A percentile compares a stretch with the other conserved stretches of the same genome.
These are phyloP conservation scores for Glomus cerebriforme DNA, from an alignment of 192 early-diverging fungal genomes.

Conservation along the genomic window DNA sequence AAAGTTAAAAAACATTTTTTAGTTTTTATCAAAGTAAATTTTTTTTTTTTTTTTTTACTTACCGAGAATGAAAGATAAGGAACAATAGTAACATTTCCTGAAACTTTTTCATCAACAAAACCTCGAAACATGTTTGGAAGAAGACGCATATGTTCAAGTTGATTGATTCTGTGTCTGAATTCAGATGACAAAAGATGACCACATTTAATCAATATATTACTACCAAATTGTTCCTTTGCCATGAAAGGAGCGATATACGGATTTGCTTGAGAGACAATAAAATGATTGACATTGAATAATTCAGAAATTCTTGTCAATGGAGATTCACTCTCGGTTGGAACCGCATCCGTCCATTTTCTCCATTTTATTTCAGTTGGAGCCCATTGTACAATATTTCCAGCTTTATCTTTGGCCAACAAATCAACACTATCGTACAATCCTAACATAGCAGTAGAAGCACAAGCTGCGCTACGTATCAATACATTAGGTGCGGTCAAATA, in stretches of 20 bases:
- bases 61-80: slow-evolving; percentile 55
- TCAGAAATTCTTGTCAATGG: slow-evolving; percentile 69
- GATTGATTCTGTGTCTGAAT: slow-evolving; percentile 57
- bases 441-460: slow-evolving; percentile 67
- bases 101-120: slow-evolving; percentile 63
- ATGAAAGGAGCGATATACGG: slow-evolving; percentile 70
- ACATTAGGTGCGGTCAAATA: slow-evolving; percentile 81
- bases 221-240: slow-evolving; percentile 46
- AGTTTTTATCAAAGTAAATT: not conserved
- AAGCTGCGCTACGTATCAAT: slow-evolving; percentile 79
- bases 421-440: slow-evolving; percentile 71
- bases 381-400: slow-evolving; percentile 70
- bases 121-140: slow-evolving; percentile 59
- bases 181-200: slow-evolving; percentile 58
- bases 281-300: slow-evolving; percentile 84
- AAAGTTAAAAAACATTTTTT: not conserved
- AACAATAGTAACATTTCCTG: slow-evolving; percentile 73
- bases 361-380: slow-evolving; percentile 48
- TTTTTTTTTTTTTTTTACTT: not conserved
- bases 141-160: slow-evolving; percentile 62
- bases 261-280: slow-evolving; percentile 78
- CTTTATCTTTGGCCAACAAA: slow-evolving; percentile 70
- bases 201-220: slow-evolving; percentile 43
- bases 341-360: slow-evolving; percentile 45
- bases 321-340: slow-evolving; percentile 56